Evolutionary conservation across 305 asterid species (phyloP).

Genomic region (Rubia balearica): DNA sequence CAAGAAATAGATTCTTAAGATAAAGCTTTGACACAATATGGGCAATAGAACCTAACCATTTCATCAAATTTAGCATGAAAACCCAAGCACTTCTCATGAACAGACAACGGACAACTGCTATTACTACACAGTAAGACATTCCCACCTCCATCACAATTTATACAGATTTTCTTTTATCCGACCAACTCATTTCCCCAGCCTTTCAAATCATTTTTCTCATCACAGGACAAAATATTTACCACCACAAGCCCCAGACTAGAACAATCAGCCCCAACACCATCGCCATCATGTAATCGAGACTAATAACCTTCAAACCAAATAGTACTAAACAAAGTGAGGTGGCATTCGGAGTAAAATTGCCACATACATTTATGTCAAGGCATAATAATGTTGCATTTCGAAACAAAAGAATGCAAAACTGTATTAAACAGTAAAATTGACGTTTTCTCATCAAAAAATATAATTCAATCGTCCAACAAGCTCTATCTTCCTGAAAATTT

Average conservation of each 20-base stretch:
- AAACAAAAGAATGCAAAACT: too few relatives aligned
- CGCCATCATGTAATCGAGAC: not conserved
- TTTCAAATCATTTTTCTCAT: constrained; percentile 14
- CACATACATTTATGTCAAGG: not conserved
- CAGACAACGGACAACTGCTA: constrained; percentile 50
- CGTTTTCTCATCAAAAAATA: too few relatives aligned
- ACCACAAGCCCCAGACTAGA: not conserved
- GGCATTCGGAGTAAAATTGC: not conserved
- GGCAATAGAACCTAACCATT: constrained; percentile 57
- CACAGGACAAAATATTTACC: not conserved
- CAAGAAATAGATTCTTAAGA: too few relatives aligned
- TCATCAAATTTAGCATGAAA: constrained; percentile 47
- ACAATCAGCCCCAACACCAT: not conserved
- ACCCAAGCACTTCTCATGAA: constrained; percentile 60
- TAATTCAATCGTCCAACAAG: too few relatives aligned
- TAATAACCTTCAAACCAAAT: not conserved
- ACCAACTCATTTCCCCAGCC: constrained; percentile 38
- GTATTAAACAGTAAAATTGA: too few relatives aligned
- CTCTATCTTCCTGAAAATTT: too few relatives aligned
- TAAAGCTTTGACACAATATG: constrained; percentile 38
- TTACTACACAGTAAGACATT: constrained; percentile 54
- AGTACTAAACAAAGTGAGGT: constrained; percentile 1
- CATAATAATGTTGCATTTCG: too few relatives aligned
- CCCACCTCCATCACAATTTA: constrained; percentile 59
- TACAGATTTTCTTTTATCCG: constrained; percentile 41